These are phyloP conservation scores for Kickxella alabastrina DNA, from an alignment of 192 early-diverging fungal species.

Conservation along the genomic window DNA sequence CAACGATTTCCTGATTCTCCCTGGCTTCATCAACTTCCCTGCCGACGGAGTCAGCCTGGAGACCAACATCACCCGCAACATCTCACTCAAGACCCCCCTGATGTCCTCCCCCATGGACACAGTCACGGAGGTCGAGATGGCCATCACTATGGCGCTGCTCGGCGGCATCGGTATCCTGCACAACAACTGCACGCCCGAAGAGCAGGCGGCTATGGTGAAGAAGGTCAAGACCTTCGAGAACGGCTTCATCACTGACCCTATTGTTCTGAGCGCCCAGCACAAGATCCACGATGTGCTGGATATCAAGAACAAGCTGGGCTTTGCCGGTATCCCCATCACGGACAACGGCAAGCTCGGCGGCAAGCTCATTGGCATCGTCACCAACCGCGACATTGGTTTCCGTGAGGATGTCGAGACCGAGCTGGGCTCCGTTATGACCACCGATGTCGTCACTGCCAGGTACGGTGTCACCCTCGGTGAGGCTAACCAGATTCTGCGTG, in stretches of 20 bases:
- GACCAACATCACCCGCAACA: slow-evolving; percentile 85
- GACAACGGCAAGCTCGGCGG: slow-evolving; percentile 82
- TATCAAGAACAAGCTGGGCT: slow-evolving; percentile 85
- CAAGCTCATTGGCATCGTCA: slow-evolving; percentile 93
- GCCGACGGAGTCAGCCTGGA: slow-evolving; percentile 75
- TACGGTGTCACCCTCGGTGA: slow-evolving; percentile 86
- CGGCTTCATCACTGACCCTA: slow-evolving; percentile 95
- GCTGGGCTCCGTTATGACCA: slow-evolving; percentile 86
- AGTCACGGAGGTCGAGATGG: slow-evolving; percentile 98
- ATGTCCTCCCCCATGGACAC: slow-evolving; percentile 98
- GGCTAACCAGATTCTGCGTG: slow-evolving; percentile 83
- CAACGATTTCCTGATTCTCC: slow-evolving; percentile 97
- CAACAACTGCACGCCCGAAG: slow-evolving; percentile 92
- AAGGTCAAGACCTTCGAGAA: slow-evolving; percentile 98
- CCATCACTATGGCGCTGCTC: slow-evolving; percentile 90
- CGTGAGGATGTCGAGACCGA: slow-evolving; percentile 60
- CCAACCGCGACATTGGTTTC: slow-evolving; percentile 96
- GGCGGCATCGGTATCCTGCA: slow-evolving; percentile 98
- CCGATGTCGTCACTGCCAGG: slow-evolving; percentile 77
- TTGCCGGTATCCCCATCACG: slow-evolving; percentile 96
- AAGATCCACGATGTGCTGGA: slow-evolving; percentile 79
- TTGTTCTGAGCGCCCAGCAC: slow-evolving; percentile 77
- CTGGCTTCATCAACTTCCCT: slow-evolving; percentile 93
- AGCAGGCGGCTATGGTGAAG: slow-evolving; percentile 97
- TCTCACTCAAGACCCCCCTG: slow-evolving; percentile 89